Percentiles rank a stretch among this genome's conserved stretches.
These are phyloP conservation scores for Barbarea vulgaris DNA, from an alignment of 345 rosid species.

Conservation along the genomic window DNA sequence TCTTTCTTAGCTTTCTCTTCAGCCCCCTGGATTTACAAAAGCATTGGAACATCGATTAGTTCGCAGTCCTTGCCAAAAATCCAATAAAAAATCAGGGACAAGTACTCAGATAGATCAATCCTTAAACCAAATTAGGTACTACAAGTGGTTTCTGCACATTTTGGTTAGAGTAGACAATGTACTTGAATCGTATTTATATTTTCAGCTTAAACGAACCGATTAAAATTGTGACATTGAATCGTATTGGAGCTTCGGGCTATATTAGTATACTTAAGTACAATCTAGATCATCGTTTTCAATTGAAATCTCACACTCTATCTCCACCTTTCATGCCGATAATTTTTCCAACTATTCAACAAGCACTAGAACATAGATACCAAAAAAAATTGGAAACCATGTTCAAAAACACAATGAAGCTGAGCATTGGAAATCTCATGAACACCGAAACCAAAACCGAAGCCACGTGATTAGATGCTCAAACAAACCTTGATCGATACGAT, in stretches of 20 bases:
- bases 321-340: slow-evolving; percentile 4
- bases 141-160: not conserved
- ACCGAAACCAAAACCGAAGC: slow-evolving; percentile 19
- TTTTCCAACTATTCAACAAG: not conserved
- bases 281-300: not conserved
- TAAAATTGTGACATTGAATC: not conserved
- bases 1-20: slow-evolving; percentile 41
- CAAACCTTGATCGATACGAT: slow-evolving; percentile 70
- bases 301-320: not conserved
- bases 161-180: not conserved
- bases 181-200: not conserved
- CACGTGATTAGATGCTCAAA: slow-evolving; percentile 39
- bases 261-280: not conserved
- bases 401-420: slow-evolving; percentile 33
- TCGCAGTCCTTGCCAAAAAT: not conserved
- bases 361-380: slow-evolving; percentile 13
- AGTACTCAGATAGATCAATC: not conserved
- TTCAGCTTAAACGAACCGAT: not conserved
- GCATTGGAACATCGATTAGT: not conserved
- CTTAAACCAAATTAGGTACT: not conserved
- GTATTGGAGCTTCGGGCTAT: not conserved
- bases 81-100: not conserved
- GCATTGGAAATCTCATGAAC: slow-evolving; percentile 30
- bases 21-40: slow-evolving; percentile 19
- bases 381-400: slow-evolving; percentile 17